phyloP scores from a whole-genome alignment of 169 alveolate species.

The Plasmodium knowlesi region DNA sequence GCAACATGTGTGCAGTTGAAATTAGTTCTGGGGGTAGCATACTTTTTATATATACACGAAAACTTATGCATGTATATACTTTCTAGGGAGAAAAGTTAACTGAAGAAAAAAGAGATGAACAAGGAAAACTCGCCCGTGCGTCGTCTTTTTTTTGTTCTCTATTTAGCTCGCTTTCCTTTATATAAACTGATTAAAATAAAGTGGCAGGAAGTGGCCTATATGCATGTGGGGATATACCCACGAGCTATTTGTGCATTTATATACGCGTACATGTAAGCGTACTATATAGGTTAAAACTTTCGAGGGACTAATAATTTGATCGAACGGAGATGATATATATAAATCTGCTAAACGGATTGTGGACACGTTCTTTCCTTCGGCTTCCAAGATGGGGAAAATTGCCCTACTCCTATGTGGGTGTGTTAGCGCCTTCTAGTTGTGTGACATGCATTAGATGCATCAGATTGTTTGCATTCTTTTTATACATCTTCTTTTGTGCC shows the following conservation, averaged over 20 bases:
- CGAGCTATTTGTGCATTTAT: neutral
- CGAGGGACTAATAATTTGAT: neutral
- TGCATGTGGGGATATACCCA: neutral
- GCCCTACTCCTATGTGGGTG: neutral
- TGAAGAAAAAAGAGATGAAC: neutral
- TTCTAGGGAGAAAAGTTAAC: neutral
- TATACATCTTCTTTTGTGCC: neutral
- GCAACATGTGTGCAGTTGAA: neutral
- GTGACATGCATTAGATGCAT: neutral
- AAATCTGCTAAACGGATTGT: neutral
- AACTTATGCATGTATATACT: neutral
- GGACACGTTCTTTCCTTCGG: constrained; percentile 2
- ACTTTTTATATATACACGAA: neutral
- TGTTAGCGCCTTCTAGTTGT: neutral
- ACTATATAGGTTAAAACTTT: neutral
- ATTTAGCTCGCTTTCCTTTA: neutral
- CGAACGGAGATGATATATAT: neutral
- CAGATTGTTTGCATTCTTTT: neutral
- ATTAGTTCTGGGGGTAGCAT: neutral
- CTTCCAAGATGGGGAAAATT: neutral
- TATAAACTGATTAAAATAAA: neutral
- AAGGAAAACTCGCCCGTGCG: neutral
- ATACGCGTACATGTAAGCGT: neutral
- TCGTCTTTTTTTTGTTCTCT: neutral
- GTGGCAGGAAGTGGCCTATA: neutral